Base-by-base conservation (phyloP, 169 alveolate genomes). In the Cryptosporidium viatorum region DNA sequence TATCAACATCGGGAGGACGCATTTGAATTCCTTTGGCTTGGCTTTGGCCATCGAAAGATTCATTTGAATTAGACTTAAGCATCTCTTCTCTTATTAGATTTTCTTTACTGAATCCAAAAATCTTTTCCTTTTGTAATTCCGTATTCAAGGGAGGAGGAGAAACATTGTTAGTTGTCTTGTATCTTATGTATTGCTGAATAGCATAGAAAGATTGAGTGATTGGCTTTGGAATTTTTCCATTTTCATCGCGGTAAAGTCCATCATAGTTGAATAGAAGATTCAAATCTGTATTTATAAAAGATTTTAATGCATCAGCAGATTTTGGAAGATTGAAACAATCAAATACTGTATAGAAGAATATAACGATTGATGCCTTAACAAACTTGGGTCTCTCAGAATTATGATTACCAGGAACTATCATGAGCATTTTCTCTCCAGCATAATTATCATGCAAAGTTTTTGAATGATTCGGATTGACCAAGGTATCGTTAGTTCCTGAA, bases 401-500 rank as follows among this genome's bases (percentile, higher is more conserved):
- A 86, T 92, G 95, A 58, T 92, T 93, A 5, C 94, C 94, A 33
- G 84, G 93, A 41, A 92, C 91, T 59, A 70, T 70, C 86, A 71
- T 68, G 9, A 92, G 62, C 89, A 86, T 85, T 23, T 86, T 86
- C 55, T 86, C 92, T 23, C 92, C 92, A 14, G 86, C 84, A 73
- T 86, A 86, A 31, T 50, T 73, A 31, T 73, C 91, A 69, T 86
- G 92, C 16, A 86, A 43, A 7, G 69, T 85, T 45, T 84, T 67
- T 12, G 92, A 70, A 58, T 86, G 92, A 23, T 62, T 84, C 0
- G 94, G 93, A 39, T 70, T 51, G 16, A 92, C 91, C 55, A 92
- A 71, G 12, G 55, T 91, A 86, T 92, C 95, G 16, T 48, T 86
- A 26, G 84, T 71, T 23, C 92, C 93, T 3, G 80, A 75, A 59